A percentile compares a stretch with the other conserved stretches of the same genome.
These are phyloP conservation scores for Fraxinus albicans DNA, from an alignment of 305 asterid species.

Conservation along the genomic window DNA sequence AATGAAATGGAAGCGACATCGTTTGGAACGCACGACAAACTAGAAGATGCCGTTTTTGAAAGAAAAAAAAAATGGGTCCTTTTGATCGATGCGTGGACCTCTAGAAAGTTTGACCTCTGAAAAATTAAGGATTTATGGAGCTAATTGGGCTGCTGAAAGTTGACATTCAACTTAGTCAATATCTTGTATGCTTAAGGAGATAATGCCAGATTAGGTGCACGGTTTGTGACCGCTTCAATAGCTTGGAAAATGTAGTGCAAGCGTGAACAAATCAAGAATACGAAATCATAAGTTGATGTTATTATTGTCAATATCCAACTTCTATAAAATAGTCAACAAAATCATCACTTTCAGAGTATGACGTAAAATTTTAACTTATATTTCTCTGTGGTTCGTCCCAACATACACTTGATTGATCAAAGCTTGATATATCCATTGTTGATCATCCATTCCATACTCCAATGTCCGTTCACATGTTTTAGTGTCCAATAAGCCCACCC, in stretches of 20 bases:
- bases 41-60: too few species aligned
- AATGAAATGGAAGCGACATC: too few species aligned
- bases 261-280: too few species aligned
- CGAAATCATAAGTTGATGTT: neutral
- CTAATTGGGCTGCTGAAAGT: neutral
- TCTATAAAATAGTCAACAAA: neutral
- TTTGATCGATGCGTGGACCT: neutral
- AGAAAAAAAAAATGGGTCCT: too few species aligned
- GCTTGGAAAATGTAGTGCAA: too few species aligned
- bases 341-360: too few species aligned
- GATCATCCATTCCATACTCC: constrained; percentile 87
- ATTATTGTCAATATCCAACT: neutral
- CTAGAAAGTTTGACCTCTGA: neutral
- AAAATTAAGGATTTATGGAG: neutral
- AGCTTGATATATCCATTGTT: constrained; percentile 58
- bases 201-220: too few species aligned
- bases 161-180: neutral
- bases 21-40: too few species aligned
- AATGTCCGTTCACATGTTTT: constrained; percentile 42
- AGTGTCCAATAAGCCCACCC: constrained; percentile 77
- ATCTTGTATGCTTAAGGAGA: neutral
- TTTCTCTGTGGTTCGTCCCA: neutral
- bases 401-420: neutral
- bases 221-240: too few species aligned
- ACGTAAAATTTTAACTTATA: neutral